phyloP scores from a whole-genome alignment of 257 asterid genomes.

The Linderniella brevidens region DNA sequence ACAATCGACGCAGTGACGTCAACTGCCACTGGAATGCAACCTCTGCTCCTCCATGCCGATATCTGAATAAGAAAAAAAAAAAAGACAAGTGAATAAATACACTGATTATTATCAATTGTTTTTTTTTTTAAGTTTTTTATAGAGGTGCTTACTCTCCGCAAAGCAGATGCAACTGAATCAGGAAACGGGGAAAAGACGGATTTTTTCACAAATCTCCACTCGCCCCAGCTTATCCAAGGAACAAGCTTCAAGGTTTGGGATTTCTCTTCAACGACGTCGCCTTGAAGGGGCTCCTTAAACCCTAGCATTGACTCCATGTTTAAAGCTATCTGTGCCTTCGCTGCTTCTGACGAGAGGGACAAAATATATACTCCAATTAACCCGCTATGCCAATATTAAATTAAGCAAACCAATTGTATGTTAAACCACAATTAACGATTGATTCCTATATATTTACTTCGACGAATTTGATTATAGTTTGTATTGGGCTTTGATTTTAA shows the following conservation, averaged over 20 bases:
- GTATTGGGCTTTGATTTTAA: too few species aligned
- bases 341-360: too few species aligned
- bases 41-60: slow-evolving; percentile 77
- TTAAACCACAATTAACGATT: too few species aligned
- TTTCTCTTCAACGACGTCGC: slow-evolving; percentile 27
- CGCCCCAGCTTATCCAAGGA: slow-evolving; percentile 86
- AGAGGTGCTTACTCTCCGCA: slow-evolving; percentile 29
- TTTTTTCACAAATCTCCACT: slow-evolving; percentile 43
- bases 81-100: not conserved
- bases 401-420: too few species aligned
- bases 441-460: too few species aligned
- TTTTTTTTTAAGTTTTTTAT: too few species aligned
- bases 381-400: too few species aligned
- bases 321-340: not conserved
- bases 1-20: slow-evolving; percentile 63
- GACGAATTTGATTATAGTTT: too few species aligned
- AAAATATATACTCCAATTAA: too few species aligned
- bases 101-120: not conserved
- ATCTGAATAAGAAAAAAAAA: slow-evolving; percentile 23
- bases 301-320: slow-evolving; percentile 45
- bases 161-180: slow-evolving; percentile 33
- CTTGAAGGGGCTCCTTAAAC: slow-evolving; percentile 19
- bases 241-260: slow-evolving; percentile 41
- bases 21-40: slow-evolving; percentile 48
- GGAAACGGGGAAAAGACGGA: slow-evolving; percentile 61